Evolutionary conservation across 2,329 filamentous ascomycete species (phyloP).

Genomic region (Didymella keratinophila): DNA sequence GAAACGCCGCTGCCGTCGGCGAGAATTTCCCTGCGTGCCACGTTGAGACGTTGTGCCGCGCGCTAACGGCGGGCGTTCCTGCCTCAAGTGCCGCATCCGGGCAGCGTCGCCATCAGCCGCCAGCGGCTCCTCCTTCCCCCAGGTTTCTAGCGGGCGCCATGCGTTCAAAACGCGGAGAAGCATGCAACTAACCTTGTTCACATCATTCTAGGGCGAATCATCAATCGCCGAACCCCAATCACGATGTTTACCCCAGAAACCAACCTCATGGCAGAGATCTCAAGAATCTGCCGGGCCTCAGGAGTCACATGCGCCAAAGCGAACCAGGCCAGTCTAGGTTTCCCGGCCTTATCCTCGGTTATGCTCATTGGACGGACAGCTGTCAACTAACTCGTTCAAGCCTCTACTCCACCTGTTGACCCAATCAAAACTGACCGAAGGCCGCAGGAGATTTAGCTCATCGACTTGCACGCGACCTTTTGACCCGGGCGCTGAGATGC

Average conservation of each 20-base stretch:
- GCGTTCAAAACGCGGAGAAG: slow-evolving; percentile 20
- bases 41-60: slow-evolving; percentile 1
- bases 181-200: slow-evolving; percentile 17
- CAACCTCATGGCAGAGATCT: slow-evolving; percentile 10
- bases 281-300: slow-evolving; percentile 4
- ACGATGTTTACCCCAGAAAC: slow-evolving; percentile 14
- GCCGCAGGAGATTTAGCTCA: slow-evolving; percentile 16
- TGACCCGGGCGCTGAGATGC: slow-evolving; percentile 6
- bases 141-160: slow-evolving; percentile 21
- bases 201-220: slow-evolving; percentile 7
- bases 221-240: slow-evolving; percentile 18
- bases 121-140: slow-evolving; percentile 17
- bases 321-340: slow-evolving; percentile 10
- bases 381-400: slow-evolving; percentile 6
- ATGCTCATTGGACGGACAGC: neutral
- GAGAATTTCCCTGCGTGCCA: slow-evolving; percentile 1
- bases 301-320: slow-evolving; percentile 11
- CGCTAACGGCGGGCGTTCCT: slow-evolving; percentile 11
- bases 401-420: slow-evolving; percentile 5
- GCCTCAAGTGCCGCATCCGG: slow-evolving; percentile 13
- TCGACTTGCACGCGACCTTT: slow-evolving; percentile 10
- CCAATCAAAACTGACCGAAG: slow-evolving; percentile 12
- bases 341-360: slow-evolving; percentile 8
- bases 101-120: slow-evolving; percentile 10
- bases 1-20: slow-evolving; percentile 1